Evolutionary conservation across 2,329 filamentous ascomycete species (phyloP).

Genomic region (Periconia digitata): DNA sequence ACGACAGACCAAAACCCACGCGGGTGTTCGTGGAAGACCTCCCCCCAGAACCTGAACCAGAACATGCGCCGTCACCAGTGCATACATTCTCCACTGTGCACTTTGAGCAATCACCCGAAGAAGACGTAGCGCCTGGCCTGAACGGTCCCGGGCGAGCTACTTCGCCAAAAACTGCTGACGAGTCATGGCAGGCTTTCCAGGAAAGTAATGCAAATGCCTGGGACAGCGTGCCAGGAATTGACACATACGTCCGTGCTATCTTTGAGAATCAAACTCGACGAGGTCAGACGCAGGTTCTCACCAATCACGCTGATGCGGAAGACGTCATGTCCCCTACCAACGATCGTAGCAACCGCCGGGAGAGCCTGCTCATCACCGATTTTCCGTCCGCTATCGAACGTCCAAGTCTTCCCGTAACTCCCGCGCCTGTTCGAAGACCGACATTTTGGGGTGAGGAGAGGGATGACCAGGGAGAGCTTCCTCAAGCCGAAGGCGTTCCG

Average conservation of each 20-base stretch:
- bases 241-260: slow-evolving; percentile 78
- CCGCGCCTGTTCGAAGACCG: slow-evolving; percentile 72
- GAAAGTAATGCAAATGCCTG: slow-evolving; percentile 73
- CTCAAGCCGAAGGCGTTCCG: slow-evolving; percentile 79
- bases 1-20: slow-evolving; percentile 62
- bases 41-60: slow-evolving; percentile 41
- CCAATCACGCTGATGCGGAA: slow-evolving; percentile 23
- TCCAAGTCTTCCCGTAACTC: slow-evolving; percentile 87
- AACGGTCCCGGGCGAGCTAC: slow-evolving; percentile 17
- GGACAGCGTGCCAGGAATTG: slow-evolving; percentile 89
- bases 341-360: slow-evolving; percentile 44
- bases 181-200: slow-evolving; percentile 74
- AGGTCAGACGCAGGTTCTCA: slow-evolving; percentile 47
- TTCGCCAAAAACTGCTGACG: slow-evolving; percentile 42
- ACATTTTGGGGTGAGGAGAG: slow-evolving; percentile 68
- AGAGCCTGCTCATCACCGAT: slow-evolving; percentile 74
- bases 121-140: slow-evolving; percentile 13
- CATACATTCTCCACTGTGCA: slow-evolving; percentile 35
- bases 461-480: slow-evolving; percentile 62
- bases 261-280: slow-evolving; percentile 61
- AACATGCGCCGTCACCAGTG: slow-evolving; percentile 43
- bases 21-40: slow-evolving; percentile 67
- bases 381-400: slow-evolving; percentile 82
- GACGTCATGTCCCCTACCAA: slow-evolving; percentile 38
- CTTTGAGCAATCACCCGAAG: slow-evolving; percentile 19